These are phyloP conservation scores for Paxillus involutus DNA, from an alignment of 768 basidiomycete species.

Conservation along the genomic window DNA sequence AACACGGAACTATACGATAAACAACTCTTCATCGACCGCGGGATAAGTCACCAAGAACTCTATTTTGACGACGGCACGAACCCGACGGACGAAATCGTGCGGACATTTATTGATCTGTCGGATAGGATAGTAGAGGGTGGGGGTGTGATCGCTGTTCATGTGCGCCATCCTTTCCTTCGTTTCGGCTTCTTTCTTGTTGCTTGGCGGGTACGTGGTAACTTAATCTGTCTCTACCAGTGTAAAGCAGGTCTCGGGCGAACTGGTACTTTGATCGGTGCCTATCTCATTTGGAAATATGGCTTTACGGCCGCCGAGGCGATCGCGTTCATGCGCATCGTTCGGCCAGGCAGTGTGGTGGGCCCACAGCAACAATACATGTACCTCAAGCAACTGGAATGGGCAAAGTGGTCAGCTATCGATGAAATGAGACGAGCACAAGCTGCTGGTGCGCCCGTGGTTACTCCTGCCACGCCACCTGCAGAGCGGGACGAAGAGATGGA, in stretches of 20 bases:
- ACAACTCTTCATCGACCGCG: constrained; percentile 75
- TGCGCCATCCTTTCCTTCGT: constrained; percentile 39
- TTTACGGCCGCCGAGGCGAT: constrained; percentile 96
- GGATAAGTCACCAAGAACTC: constrained; percentile 87
- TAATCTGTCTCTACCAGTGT: constrained; percentile 51
- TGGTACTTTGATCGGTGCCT: constrained; percentile 95
- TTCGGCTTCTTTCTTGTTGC: constrained; percentile 8
- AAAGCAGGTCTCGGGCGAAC: constrained; percentile 97
- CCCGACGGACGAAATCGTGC: constrained; percentile 92
- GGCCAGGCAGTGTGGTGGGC: constrained; percentile 91
- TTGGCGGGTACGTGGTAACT: constrained; percentile 19
- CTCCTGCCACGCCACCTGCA: constrained; percentile 79
- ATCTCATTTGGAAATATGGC: constrained; percentile 97
- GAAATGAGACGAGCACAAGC: constrained; percentile 55
- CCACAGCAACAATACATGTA: constrained; percentile 96
- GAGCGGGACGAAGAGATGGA: constrained; percentile 68
- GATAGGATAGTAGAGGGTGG: constrained; percentile 76
- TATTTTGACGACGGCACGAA: constrained; percentile 99
- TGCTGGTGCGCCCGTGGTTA: constrained; percentile 51
- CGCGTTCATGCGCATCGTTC: constrained; percentile 96
- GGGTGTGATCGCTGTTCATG: constrained; percentile 87
- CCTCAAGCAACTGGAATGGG: constrained; percentile 91
- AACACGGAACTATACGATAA: constrained; percentile 93
- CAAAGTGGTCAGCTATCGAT: constrained; percentile 88
- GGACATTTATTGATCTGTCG: constrained; percentile 84